Percentiles rank a stretch among this genome's conserved stretches.
Evolutionary conservation across 768 basidiomycete species (phyloP).

Genomic region (Gautieria morchelliformis): DNA sequence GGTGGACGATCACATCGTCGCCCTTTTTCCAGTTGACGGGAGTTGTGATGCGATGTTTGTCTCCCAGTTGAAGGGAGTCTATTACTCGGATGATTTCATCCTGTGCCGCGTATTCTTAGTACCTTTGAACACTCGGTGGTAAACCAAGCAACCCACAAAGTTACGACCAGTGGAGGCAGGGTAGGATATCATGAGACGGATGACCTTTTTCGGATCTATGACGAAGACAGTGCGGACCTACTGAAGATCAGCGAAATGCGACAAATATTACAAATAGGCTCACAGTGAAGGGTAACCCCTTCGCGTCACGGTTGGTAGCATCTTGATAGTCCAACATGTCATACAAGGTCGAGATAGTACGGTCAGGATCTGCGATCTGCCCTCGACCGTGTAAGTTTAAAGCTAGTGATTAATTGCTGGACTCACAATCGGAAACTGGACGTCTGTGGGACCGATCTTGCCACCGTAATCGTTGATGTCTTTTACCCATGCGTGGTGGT

Average conservation of each 20-base stretch:
- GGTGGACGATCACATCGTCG: constrained; percentile 89
- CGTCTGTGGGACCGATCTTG: constrained; percentile 57
- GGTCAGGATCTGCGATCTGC: constrained; percentile 86
- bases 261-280: constrained; percentile 11
- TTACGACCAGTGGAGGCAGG: constrained; percentile 95
- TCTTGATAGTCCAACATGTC: constrained; percentile 98
- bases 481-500: constrained; percentile 81
- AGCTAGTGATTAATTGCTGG: background rate
- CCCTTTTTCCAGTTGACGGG: constrained; percentile 95
- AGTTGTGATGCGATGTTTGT: constrained; percentile 76
- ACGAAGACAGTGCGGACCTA: constrained; percentile 94
- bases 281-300: constrained; percentile 91
- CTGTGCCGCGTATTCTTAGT: constrained; percentile 10
- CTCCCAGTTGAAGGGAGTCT: constrained; percentile 88
- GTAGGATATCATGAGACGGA: constrained; percentile 84
- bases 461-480: constrained; percentile 80
- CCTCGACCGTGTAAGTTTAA: background rate
- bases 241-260: background rate
- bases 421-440: constrained; percentile 87
- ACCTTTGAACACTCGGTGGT: background rate
- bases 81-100: constrained; percentile 67
- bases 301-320: constrained; percentile 75
- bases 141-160: constrained; percentile 37
- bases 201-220: constrained; percentile 93
- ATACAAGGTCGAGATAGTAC: constrained; percentile 77